phyloP scores from a whole-genome alignment of 306 rosid genomes.

The Gynostemma pentaphyllum region DNA sequence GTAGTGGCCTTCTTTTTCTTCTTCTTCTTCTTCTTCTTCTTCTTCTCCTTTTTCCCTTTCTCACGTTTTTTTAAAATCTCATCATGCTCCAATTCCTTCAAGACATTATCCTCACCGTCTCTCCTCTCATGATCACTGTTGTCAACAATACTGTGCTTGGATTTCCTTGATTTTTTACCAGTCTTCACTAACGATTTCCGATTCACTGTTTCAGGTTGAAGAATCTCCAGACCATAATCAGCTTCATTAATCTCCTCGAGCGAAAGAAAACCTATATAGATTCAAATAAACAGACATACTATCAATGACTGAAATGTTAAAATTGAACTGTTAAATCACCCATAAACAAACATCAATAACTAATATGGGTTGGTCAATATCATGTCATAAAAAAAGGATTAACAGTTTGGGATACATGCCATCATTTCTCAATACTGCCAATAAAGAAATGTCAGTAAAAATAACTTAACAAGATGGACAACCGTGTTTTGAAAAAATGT shows the following conservation, averaged over 20 bases:
- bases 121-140: conserved; percentile 12
- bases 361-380: neutral
- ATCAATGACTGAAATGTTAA: neutral
- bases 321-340: neutral
- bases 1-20: conserved; percentile 14
- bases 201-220: conserved; percentile 26
- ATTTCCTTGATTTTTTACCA: conserved; percentile 20
- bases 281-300: neutral
- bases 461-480: neutral
- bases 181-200: conserved; percentile 18
- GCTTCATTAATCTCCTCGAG: conserved; percentile 86
- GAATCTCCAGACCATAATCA: conserved; percentile 51
- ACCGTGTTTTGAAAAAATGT: neutral
- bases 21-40: conserved; percentile 16
- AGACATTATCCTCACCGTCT: conserved; percentile 7
- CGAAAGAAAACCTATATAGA: conserved; percentile 55
- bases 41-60: conserved; percentile 31
- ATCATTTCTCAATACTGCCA: neutral
- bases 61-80: conserved; percentile 16
- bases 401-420: neutral
- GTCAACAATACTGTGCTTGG: conserved; percentile 15
- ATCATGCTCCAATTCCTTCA: conserved; percentile 19
- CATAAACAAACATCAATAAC: neutral
- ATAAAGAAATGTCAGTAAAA: neutral
- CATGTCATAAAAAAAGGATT: neutral